Conservation (phyloP, 2,329 filamentous ascomycete species). For the Neonectria sp. region DNA sequence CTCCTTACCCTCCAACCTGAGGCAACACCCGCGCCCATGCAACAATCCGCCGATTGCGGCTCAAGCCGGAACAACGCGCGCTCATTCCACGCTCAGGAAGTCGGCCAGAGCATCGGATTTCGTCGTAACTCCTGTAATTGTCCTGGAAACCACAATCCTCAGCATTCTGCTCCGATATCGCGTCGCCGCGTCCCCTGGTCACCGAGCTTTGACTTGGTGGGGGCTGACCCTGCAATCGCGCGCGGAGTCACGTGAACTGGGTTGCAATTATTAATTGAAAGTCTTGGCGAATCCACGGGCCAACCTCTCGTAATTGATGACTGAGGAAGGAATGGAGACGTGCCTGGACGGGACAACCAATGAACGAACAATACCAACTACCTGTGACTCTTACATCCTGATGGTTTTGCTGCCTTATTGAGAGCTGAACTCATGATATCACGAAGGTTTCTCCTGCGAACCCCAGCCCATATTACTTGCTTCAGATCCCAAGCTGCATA, state of each 20-base stretch:
- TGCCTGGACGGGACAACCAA: conserved; percentile 36
- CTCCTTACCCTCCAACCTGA: conserved; percentile 45
- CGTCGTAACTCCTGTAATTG: conserved; percentile 9
- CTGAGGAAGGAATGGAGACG: conserved; percentile 32
- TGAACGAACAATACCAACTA: conserved; percentile 26
- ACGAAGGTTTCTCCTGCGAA: conserved; percentile 37
- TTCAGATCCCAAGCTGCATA: conserved; percentile 20
- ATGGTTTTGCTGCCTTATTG: conserved; percentile 17
- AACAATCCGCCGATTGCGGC: conserved; percentile 27
- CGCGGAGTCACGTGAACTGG: conserved; percentile 45
- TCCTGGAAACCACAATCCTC: background rate
- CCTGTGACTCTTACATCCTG: conserved; percentile 19
- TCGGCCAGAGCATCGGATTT: background rate
- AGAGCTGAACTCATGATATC: conserved; percentile 40
- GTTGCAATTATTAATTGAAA: conserved; percentile 46
- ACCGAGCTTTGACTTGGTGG: conserved; percentile 33
- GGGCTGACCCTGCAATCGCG: conserved; percentile 27
- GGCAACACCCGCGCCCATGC: conserved; percentile 42
- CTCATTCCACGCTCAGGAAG: conserved; percentile 4
- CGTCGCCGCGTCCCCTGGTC: conserved; percentile 38
- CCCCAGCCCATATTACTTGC: conserved; percentile 4
- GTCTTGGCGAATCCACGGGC: conserved; percentile 1
- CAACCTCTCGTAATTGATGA: conserved; percentile 37
- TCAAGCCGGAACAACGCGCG: conserved; percentile 7
- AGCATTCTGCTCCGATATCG: conserved; percentile 29